phyloP scores from a whole-genome alignment of 1,139 yeast species.

The Candida buenavistaensis region DNA sequence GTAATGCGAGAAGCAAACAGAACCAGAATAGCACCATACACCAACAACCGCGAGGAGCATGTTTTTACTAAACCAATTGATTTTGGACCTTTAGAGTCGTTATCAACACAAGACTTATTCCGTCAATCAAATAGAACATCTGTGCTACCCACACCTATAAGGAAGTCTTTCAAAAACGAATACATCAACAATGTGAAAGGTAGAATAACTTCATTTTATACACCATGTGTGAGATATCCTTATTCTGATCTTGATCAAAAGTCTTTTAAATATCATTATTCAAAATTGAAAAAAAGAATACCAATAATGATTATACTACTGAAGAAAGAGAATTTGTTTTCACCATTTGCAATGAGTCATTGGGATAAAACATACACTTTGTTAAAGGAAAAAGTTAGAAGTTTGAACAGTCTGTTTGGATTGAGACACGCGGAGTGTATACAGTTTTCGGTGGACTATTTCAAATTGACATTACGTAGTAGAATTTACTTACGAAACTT shows the following conservation, averaged over 20 bases:
- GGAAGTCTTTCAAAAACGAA: background rate
- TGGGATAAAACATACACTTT: conserved; percentile 22
- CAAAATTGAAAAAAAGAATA: conserved; percentile 23
- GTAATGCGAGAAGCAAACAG: conserved; percentile 4
- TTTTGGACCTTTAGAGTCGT: conserved; percentile 9
- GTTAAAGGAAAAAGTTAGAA: background rate
- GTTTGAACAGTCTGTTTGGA: conserved; percentile 26
- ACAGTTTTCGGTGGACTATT: conserved; percentile 29
- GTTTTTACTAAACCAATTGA: conserved; percentile 5
- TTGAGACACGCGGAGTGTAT: too few species aligned
- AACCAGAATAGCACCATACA: background rate
- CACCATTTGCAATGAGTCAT: conserved; percentile 27
- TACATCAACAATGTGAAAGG: background rate
- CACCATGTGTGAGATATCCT: conserved; percentile 21
- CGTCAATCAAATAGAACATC: background rate
- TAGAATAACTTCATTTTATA: background rate
- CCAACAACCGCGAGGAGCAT: background rate
- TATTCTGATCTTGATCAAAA: conserved; percentile 16
- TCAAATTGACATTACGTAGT: conserved; percentile 26
- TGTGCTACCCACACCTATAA: background rate
- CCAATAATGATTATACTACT: conserved; percentile 35
- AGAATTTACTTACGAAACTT: background rate
- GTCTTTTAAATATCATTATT: conserved; percentile 31
- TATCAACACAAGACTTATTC: conserved; percentile 7
- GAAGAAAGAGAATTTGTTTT: conserved; percentile 30